Conservation (phyloP, 331 rosid species). For the Spiraea crenata region DNA sequence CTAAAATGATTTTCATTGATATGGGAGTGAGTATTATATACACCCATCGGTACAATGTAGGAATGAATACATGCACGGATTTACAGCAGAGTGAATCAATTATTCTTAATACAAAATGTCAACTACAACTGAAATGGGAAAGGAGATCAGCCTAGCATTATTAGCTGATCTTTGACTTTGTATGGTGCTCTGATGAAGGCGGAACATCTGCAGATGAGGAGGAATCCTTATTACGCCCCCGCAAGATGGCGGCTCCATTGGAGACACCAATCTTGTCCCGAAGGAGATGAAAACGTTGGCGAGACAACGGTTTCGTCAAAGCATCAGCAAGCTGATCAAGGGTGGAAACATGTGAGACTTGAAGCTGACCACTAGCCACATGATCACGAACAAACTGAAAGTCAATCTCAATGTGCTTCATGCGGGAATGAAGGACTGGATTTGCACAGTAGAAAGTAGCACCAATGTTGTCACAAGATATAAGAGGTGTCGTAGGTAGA, state of each 20-base stretch:
- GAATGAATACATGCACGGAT: too few species aligned
- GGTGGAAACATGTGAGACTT: neutral
- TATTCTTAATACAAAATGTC: too few species aligned
- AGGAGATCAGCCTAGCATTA: too few species aligned
- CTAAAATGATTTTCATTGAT: too few species aligned
- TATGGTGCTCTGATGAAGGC: too few species aligned
- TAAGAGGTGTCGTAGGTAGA: neutral
- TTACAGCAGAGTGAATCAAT: too few species aligned
- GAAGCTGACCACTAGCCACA: neutral
- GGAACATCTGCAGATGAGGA: too few species aligned
- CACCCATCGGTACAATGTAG: too few species aligned
- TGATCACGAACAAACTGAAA: neutral
- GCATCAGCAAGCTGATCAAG: neutral
- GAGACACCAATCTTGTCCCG: constrained; percentile 3
- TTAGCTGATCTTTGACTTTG: too few species aligned
- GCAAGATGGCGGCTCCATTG: neutral
- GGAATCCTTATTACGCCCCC: neutral
- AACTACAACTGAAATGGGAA: too few species aligned
- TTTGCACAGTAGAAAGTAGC: neutral
- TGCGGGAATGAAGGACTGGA: neutral
- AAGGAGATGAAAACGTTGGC: neutral
- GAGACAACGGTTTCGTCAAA: neutral
- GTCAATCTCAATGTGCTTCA: neutral
- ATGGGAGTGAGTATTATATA: too few species aligned
- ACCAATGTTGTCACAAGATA: neutral